These are phyloP conservation scores for Cyclotella atomus DNA, from an alignment of 108 stramenopile species.

Conservation along the genomic window DNA sequence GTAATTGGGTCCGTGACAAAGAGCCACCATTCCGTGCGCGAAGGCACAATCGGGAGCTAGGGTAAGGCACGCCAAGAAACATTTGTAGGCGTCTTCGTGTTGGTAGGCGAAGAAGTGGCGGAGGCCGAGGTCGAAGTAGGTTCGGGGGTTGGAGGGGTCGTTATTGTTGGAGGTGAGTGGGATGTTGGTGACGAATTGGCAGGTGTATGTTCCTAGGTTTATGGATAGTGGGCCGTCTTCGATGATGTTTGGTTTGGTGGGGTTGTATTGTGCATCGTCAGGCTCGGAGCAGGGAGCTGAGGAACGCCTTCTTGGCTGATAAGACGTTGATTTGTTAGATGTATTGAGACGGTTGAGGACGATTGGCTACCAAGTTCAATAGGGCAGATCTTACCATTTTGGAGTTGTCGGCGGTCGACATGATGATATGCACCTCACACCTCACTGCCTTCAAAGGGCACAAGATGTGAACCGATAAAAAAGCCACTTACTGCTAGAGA, in stretches of 20 bases:
- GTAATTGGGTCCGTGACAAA: constrained; percentile 88
- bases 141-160: constrained; percentile 51
- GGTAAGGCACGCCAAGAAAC: constrained; percentile 67
- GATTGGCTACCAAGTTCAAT: no score
- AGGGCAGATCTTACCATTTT: not conserved
- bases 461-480: no score
- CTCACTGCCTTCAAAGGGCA: no score
- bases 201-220: constrained; percentile 66
- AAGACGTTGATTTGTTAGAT: not conserved
- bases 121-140: constrained; percentile 76
- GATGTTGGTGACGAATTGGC: constrained; percentile 71
- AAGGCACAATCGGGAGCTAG: constrained; percentile 77
- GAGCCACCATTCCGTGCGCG: constrained; percentile 78
- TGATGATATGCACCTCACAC: no score
- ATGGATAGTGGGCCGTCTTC: constrained; percentile 37
- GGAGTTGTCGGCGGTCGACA: not conserved
- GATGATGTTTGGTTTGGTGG: constrained; percentile 3
- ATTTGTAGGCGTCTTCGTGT: constrained; percentile 79
- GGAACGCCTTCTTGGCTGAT: not conserved
- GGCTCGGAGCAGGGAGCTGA: not conserved
- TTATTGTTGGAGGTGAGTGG: constrained; percentile 46
- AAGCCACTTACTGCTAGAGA: no score
- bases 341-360: not conserved
- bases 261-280: not conserved
- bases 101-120: constrained; percentile 75